Evolutionary conservation across 768 basidiomycete species (phyloP), one percentile per base, ranked within the genome.

Genomic region (Pulveroboletus sp.): DNA sequence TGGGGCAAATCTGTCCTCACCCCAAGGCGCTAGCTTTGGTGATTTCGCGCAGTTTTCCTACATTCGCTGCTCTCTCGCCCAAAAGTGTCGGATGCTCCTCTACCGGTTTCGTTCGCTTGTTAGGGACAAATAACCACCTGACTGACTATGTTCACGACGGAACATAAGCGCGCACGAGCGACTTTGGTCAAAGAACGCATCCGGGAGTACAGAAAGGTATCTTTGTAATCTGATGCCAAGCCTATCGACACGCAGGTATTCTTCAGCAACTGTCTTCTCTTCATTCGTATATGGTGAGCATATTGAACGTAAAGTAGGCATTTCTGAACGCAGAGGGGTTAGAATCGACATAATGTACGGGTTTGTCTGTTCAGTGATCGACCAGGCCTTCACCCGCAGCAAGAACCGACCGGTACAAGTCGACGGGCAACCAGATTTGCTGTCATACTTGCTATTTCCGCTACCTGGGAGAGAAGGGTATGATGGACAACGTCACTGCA

Each of bases 241-340:
- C n/a, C n/a, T n/a, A n/a, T n/a, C n/a, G n/a, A n/a, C n/a, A n/a
- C n/a, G n/a, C n/a, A n/a, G n/a, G n/a, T n/a, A n/a, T n/a, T n/a
- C n/a, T n/a, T n/a, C n/a, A n/a, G n/a, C n/a, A n/a, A n/a, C n/a
- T n/a, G n/a, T n/a, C n/a, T n/a, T n/a, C n/a, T n/a, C n/a, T n/a
- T n/a, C n/a, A 67, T 24, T 68, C 39, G 54, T 72, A 77, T 14
- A 77, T 63, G 20, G 59, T 55, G 32, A 76, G 32, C 8, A 63
- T 56, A n/a, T 68, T 68, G 56, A 77, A 66, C 14, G 68, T 68
- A 50, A 73, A 77, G 53, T 69, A 76, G 6, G 76, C 73, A 10
- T 72, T 59, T 2, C 32, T 5, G 48, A 76, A 76, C 5, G 73
- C 73, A 0, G 45, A 47, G 0, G 76, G 74, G 45, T 71, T 70